Evolutionary conservation across 805 yeast species (phyloP).

Genomic region (Saccharomyces kudriavzevii): DNA sequence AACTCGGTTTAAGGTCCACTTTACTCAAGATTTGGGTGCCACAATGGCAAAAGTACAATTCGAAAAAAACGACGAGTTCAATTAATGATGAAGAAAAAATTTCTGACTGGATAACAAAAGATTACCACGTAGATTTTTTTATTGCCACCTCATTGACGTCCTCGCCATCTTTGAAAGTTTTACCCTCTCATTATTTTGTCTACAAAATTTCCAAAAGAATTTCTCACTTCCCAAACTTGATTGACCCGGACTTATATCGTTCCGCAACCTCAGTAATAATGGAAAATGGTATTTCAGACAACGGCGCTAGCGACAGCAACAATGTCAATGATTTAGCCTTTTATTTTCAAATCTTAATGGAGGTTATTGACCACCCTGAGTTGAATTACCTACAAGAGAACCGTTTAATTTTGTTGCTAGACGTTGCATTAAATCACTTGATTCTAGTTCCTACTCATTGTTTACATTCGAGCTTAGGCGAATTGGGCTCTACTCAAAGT

Average conservation of each 20-base stretch:
- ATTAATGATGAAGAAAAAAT: background rate
- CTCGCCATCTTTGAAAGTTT: background rate
- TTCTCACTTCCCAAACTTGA: conserved; percentile 5
- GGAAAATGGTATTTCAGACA: background rate
- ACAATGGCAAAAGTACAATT: conserved; percentile 9
- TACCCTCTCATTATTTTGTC: conserved; percentile 5
- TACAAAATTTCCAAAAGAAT: conserved; percentile 13
- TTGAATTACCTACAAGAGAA: conserved; percentile 20
- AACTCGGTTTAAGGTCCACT: conserved; percentile 8
- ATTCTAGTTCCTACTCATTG: conserved; percentile 5
- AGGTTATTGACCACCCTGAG: conserved; percentile 29
- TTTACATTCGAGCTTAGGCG: conserved; percentile 16
- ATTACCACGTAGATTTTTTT: conserved; percentile 16
- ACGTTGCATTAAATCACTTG: conserved; percentile 13
- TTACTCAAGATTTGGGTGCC: conserved; percentile 19
- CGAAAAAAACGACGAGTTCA: background rate
- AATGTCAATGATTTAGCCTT: conserved; percentile 7
- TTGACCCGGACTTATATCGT: conserved; percentile 6
- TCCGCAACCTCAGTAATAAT: conserved; percentile 3
- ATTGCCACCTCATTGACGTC: conserved; percentile 10
- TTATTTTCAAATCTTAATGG: conserved; percentile 24
- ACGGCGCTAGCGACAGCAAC: background rate
- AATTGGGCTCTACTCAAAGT: conserved; percentile 21
- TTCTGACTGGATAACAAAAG: conserved; percentile 5
- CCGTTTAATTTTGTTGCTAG: conserved; percentile 14